Evolutionary conservation across 371 early-diverging fungal species (phyloP), one percentile per base, ranked within the genome.

Genomic region (Chytridiales sp.): DNA sequence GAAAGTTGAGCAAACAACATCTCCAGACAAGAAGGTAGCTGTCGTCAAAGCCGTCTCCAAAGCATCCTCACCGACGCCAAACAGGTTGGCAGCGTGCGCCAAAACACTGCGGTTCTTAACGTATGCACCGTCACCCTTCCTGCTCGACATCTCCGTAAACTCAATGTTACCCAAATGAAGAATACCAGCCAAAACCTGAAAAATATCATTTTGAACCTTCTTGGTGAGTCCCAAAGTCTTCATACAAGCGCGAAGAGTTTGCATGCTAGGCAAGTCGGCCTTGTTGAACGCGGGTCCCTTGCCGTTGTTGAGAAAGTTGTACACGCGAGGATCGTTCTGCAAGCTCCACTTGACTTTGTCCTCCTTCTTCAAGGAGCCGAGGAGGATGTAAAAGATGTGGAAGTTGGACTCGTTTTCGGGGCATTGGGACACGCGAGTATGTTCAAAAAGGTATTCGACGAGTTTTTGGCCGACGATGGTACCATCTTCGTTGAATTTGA

Each of bases 91-190:
- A 4, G 69, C 72, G n/a, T 41, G 76, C 27, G 87, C 87, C 34
- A 95, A 75, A n/a, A 73, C 75, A n/a, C 89, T 90, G 1, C 77
- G 68, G 55, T 76, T 69, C 56, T 66, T 68, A 4, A 76, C 65
- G 56, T 47, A 54, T 1, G 70, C 70, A 3, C 63, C 68, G 34
- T 72, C 47, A n/a, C 62, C 62, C 39, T 60, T 58, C 19, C 31
- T 62, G 17, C 55, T 46, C 24, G 36, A 42, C 38, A 63, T 64
- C 56, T 60, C 55, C 22, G 46, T 50, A 38, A 75, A 75, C 42
- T 66, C 68, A 32, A 73, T 46, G 42, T 72, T 75, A 21, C 70
- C 68, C 17, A 75, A 61, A 38, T 70, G 73, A 4, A 75, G 40
- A 43, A 75, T 69, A 8, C 66, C 72, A 0, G 76, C 55, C 4